phyloP scores from a whole-genome alignment of 805 yeast genomes.

The Ogataea siamensis region DNA sequence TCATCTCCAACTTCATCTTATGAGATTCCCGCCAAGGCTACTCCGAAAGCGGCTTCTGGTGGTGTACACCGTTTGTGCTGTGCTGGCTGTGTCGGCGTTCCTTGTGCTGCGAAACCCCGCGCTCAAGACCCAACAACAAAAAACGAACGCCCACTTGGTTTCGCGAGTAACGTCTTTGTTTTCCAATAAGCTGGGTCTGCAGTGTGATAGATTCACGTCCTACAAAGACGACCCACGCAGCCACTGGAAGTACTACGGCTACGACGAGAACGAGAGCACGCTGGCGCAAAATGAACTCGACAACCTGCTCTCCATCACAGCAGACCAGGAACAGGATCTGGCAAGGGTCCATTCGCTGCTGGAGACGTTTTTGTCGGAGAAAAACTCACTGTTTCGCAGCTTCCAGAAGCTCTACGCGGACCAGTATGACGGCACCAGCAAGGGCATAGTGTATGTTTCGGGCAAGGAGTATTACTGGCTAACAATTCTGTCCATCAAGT shows the following conservation, averaged over 20 bases:
- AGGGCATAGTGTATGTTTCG: conserved; percentile 33
- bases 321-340: conserved; percentile 28
- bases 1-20: no score
- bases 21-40: conserved; percentile 10
- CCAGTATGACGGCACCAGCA: conserved; percentile 15
- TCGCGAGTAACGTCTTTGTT: conserved; percentile 17
- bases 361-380: conserved; percentile 16
- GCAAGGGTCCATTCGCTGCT: conserved; percentile 21
- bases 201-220: conserved; percentile 27
- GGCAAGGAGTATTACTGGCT: conserved; percentile 32
- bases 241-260: conserved; percentile 35
- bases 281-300: conserved; percentile 23
- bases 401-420: conserved; percentile 10
- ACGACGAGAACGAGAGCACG: conserved; percentile 23
- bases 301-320: conserved; percentile 23
- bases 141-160: conserved; percentile 15
- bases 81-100: conserved; percentile 5
- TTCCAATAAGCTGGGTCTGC: conserved; percentile 17
- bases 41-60: conserved; percentile 9
- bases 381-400: conserved; percentile 16
- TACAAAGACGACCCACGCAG: conserved; percentile 22
- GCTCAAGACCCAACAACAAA: conserved; percentile 17
- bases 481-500: conserved; percentile 32
- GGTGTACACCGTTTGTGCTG: conserved; percentile 4
- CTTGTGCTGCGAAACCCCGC: conserved; percentile 9